Evolutionary conservation across 495 filamentous ascomycete genomes (phyloP).

Genomic region (Talaromyces trachyspermus): DNA sequence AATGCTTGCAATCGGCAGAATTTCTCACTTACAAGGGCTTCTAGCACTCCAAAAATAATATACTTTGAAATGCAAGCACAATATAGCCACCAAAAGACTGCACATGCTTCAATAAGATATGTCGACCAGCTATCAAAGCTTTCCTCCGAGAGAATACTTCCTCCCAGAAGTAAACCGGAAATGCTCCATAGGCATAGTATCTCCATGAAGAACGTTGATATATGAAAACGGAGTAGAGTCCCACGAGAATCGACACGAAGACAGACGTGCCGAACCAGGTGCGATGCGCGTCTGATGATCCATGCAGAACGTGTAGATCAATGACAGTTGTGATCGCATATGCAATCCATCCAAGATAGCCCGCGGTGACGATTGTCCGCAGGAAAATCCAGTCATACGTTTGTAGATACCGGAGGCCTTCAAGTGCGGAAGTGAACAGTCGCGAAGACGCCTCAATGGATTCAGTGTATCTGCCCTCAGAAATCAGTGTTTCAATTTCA

Average conservation of each 20-base stretch:
- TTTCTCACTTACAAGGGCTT: conserved; percentile 76
- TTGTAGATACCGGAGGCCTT: conserved; percentile 88
- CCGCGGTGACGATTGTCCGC: conserved; percentile 81
- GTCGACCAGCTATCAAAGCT: conserved; percentile 59
- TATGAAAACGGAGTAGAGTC: conserved; percentile 69
- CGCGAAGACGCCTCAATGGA: conserved; percentile 70
- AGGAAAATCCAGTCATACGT: conserved; percentile 99
- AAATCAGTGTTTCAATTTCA: conserved; percentile 62
- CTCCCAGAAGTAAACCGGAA: conserved; percentile 94
- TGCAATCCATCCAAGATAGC: conserved; percentile 94
- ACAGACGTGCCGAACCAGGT: conserved; percentile 50
- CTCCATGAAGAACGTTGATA: conserved; percentile 72
- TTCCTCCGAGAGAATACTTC: conserved; percentile 78
- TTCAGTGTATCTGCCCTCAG: conserved; percentile 55
- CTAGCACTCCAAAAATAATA: conserved; percentile 64
- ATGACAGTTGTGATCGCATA: conserved; percentile 90
- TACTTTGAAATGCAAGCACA: conserved; percentile 48
- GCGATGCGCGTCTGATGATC: conserved; percentile 58
- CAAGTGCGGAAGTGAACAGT: conserved; percentile 67
- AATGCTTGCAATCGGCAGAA: background rate
- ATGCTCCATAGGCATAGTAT: conserved; percentile 90
- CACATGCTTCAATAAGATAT: conserved; percentile 61
- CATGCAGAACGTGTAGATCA: conserved; percentile 80
- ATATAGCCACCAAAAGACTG: conserved; percentile 46
- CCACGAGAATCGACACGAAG: conserved; percentile 69